phyloP scores from a whole-genome alignment of 148 eudicot genomes.

The Vaccinium myrtillus region DNA sequence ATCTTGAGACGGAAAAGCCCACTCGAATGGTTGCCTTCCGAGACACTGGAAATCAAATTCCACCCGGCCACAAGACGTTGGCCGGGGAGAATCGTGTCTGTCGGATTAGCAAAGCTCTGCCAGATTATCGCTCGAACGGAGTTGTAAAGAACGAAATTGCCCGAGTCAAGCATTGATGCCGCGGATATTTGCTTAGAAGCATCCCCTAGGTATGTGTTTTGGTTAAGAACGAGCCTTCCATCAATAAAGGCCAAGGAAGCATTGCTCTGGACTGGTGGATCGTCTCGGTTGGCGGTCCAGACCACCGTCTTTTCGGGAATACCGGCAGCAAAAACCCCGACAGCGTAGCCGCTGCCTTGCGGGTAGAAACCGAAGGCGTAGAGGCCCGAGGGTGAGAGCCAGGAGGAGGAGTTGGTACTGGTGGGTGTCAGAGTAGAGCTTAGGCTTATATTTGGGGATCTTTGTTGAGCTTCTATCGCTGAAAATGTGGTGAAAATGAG shows the following conservation, averaged over 20 bases:
- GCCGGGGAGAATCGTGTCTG: constrained; percentile 30
- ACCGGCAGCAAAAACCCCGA: constrained; percentile 29
- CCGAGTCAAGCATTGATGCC: constrained; percentile 40
- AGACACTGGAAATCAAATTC: constrained; percentile 21
- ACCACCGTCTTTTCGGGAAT: constrained; percentile 23
- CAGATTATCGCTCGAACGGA: constrained; percentile 12
- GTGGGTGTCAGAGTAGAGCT: constrained; percentile 16
- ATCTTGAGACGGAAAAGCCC: constrained; percentile 29
- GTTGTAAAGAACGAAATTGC: constrained; percentile 38
- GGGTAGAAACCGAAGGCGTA: constrained; percentile 38
- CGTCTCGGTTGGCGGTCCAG: constrained; percentile 35
- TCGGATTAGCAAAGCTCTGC: constrained; percentile 39
- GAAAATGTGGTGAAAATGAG: not conserved
- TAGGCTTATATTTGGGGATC: not conserved
- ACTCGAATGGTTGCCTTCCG: constrained; percentile 9
- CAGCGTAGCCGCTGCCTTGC: constrained; percentile 22
- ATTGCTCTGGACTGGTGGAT: constrained; percentile 9
- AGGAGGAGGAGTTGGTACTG: not conserved
- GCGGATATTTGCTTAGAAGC: not conserved
- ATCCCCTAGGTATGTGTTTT: not conserved
- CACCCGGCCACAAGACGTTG: constrained; percentile 10
- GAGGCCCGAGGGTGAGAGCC: constrained; percentile 20
- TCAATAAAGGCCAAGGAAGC: constrained; percentile 12
- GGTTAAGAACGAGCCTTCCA: constrained; percentile 24
- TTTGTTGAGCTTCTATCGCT: not conserved